phyloP scores from a whole-genome alignment of 1,139 yeast genomes.

The Spencermartinsiella ligniputridi region DNA sequence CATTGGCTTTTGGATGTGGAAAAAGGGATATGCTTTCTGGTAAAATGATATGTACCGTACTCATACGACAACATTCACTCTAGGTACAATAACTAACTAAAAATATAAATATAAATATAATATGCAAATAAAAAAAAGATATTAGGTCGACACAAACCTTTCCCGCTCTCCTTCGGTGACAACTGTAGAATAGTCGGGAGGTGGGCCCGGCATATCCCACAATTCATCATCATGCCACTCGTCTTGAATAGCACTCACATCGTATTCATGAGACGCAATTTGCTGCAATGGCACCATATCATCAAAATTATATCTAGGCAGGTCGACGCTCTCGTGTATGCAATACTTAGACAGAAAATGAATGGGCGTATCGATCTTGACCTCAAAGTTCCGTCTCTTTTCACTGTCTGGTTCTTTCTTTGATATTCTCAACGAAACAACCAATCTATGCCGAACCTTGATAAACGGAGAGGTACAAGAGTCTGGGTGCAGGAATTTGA shows the following conservation, averaged over 20 bases:
- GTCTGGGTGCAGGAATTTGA: conserved; percentile 54
- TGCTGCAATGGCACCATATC: conserved; percentile 4
- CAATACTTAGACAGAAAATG: conserved; percentile 70
- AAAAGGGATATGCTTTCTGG: conserved; percentile 25
- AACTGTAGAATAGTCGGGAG: conserved; percentile 3
- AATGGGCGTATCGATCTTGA: conserved; percentile 83
- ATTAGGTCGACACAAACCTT: background rate
- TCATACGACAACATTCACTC: too few relatives aligned
- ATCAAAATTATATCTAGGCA: conserved; percentile 53
- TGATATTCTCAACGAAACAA: conserved; percentile 73
- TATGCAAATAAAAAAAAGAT: background rate
- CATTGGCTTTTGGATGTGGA: conserved; percentile 30
- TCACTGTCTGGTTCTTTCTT: conserved; percentile 53
- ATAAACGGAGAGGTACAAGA: conserved; percentile 62
- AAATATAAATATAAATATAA: background rate
- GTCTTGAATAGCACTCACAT: conserved; percentile 1
- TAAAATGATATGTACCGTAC: background rate
- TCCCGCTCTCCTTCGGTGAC: background rate
- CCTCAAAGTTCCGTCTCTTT: conserved; percentile 76
- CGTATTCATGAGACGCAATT: conserved; percentile 4
- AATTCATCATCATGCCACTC: conserved; percentile 1
- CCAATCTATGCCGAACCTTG: conserved; percentile 69
- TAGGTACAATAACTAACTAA: conserved; percentile 10
- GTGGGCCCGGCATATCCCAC: conserved; percentile 3
- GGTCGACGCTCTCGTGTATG: conserved; percentile 57